Percentiles rank a stretch among this genome's conserved stretches.
Conservation (phyloP, 306 rosid species). For the Castanopsis chinensis region DNA sequence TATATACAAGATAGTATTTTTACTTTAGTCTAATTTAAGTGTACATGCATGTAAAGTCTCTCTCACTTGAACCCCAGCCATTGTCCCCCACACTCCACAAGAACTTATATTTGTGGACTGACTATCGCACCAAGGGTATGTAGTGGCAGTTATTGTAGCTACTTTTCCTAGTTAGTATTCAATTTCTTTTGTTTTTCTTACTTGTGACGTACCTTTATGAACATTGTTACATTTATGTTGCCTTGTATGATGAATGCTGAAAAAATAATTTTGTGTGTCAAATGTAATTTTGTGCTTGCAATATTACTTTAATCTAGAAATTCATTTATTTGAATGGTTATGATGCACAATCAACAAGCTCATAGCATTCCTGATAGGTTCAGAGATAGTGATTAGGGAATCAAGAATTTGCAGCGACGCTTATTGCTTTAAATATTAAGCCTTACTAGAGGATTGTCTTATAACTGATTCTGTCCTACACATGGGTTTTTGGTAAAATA, state of each 20-base stretch:
- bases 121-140: no score
- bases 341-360: not conserved
- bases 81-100: no score
- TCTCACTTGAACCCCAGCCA: no score
- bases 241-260: not conserved
- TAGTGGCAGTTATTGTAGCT: not conserved
- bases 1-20: no score
- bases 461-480: not conserved
- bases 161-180: not conserved
- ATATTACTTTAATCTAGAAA: not conserved
- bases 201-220: not conserved
- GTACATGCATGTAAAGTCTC: no score
- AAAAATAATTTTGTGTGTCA: not conserved
- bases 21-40: no score
- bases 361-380: not conserved
- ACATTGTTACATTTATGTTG: not conserved
- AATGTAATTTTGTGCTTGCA: not conserved
- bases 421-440: not conserved
- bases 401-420: not conserved
- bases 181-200: not conserved
- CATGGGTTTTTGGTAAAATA: not conserved
- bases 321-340: not conserved
- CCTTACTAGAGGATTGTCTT: not conserved
- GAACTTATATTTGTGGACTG: no score
- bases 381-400: not conserved